Evolutionary conservation across 495 filamentous ascomycete species (phyloP).

Genomic region (Staphylotrichum longicolle): DNA sequence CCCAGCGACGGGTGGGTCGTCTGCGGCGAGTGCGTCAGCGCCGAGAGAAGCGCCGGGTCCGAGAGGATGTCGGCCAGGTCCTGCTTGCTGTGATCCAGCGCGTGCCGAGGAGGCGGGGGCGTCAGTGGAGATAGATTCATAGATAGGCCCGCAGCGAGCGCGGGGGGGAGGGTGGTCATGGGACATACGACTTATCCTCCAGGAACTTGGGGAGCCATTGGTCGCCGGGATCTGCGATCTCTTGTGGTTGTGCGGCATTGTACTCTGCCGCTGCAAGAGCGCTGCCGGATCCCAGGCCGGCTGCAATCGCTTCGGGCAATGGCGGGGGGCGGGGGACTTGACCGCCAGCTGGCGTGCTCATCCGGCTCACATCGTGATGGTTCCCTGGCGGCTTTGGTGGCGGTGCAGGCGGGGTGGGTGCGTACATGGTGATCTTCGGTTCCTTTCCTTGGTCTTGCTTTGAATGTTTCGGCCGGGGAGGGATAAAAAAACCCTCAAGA

Average conservation of each 20-base stretch:
- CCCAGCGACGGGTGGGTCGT: constrained; percentile 64
- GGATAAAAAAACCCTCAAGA: not conserved
- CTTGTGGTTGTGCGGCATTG: constrained; percentile 14
- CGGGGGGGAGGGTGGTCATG: not conserved
- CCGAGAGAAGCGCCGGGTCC: constrained; percentile 57
- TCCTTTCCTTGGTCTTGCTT: not conserved
- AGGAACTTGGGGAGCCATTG: constrained; percentile 68
- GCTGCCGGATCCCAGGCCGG: constrained; percentile 25
- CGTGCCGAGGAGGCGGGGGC: not conserved
- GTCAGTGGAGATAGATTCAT: not conserved
- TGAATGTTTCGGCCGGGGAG: constrained; percentile 9
- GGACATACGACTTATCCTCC: constrained; percentile 69
- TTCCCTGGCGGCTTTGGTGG: constrained; percentile 66
- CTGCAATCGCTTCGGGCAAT: constrained; percentile 35
- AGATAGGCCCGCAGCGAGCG: too few species aligned
- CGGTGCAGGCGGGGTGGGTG: constrained; percentile 62
- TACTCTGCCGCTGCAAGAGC: constrained; percentile 20
- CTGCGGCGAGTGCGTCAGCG: constrained; percentile 61
- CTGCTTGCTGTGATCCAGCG: constrained; percentile 39
- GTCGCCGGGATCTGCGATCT: constrained; percentile 50
- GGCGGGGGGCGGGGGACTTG: constrained; percentile 45
- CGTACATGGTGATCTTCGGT: constrained; percentile 27
- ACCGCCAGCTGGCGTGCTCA: constrained; percentile 54
- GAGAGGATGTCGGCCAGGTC: constrained; percentile 67
- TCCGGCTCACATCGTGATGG: constrained; percentile 66